Conservation (phyloP, 257 asterid species). For the Lantana camara region DNA sequence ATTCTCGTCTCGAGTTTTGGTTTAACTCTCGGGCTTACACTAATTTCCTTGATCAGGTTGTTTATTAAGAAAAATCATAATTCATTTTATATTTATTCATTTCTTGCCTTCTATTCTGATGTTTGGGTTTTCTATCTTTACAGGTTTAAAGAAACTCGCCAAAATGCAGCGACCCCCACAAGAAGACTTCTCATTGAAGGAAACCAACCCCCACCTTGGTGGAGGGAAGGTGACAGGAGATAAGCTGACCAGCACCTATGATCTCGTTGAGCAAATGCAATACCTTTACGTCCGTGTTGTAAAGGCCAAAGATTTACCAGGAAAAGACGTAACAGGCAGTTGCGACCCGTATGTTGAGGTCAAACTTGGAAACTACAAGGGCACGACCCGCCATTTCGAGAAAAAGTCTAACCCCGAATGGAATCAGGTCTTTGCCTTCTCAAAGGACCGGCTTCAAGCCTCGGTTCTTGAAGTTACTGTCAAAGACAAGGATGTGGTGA, state of each 20-base stretch:
- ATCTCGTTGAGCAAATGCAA: conserved; percentile 79
- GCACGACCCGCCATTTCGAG: conserved; percentile 68
- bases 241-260: conserved; percentile 75
- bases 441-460: conserved; percentile 67
- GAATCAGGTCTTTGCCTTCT: conserved; percentile 74
- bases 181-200: conserved; percentile 59
- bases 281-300: conserved; percentile 74
- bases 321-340: conserved; percentile 63
- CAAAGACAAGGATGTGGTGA: conserved; percentile 64
- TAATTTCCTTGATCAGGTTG: conserved; percentile 20
- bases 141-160: conserved; percentile 31
- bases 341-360: conserved; percentile 72
- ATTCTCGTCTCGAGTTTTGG: conserved; percentile 49
- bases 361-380: conserved; percentile 68
- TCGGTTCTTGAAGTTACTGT: conserved; percentile 63
- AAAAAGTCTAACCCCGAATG: conserved; percentile 70
- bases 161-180: conserved; percentile 65
- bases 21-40: conserved; percentile 27
- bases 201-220: conserved; percentile 71
- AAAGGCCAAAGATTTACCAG: conserved; percentile 69
- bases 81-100: conserved; percentile 2
- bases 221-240: conserved; percentile 73
- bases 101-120: neutral
- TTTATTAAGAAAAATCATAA: neutral
- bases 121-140: neutral